These are phyloP conservation scores for Lachancea fermentati DNA, from an alignment of 805 yeast species.

Conservation along the genomic window DNA sequence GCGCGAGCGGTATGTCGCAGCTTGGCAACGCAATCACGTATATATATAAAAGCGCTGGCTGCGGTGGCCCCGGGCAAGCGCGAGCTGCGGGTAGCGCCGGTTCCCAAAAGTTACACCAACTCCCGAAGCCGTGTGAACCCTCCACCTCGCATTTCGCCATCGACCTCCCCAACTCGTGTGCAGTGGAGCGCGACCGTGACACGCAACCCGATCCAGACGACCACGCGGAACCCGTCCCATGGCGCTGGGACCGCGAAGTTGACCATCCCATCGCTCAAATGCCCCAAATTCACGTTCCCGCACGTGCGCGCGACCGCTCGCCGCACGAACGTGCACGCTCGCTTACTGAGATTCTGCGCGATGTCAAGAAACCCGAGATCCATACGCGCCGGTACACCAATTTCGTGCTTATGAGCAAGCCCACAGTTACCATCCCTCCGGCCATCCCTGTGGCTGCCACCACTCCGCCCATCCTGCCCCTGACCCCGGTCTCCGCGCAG, in stretches of 20 bases:
- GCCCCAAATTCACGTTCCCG: not conserved
- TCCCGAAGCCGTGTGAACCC: not conserved
- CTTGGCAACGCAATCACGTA: not conserved
- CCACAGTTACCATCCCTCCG: not conserved
- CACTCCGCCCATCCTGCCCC: not conserved
- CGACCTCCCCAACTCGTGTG: not conserved
- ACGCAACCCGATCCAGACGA: not conserved
- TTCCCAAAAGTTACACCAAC: not conserved
- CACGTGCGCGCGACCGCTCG: slow-evolving; percentile 2
- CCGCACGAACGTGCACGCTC: slow-evolving; percentile 5
- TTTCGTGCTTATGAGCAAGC: not conserved
- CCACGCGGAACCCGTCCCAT: not conserved
- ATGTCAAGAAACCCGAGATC: slow-evolving; percentile 9
- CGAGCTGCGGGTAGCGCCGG: not conserved
- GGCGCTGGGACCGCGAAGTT: not conserved
- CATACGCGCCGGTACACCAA: not conserved
- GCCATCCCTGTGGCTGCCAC: not conserved
- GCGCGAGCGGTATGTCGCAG: not conserved
- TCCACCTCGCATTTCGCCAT: not conserved
- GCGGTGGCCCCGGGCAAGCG: not conserved
- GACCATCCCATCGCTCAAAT: not conserved
- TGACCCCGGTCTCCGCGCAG: not conserved
- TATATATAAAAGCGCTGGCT: not conserved
- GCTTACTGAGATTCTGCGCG: slow-evolving; percentile 7
- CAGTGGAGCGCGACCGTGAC: not conserved